Evolutionary conservation across 352 stramenopile genomes (phyloP).

Genomic region (Thraustochytrium striatum): DNA sequence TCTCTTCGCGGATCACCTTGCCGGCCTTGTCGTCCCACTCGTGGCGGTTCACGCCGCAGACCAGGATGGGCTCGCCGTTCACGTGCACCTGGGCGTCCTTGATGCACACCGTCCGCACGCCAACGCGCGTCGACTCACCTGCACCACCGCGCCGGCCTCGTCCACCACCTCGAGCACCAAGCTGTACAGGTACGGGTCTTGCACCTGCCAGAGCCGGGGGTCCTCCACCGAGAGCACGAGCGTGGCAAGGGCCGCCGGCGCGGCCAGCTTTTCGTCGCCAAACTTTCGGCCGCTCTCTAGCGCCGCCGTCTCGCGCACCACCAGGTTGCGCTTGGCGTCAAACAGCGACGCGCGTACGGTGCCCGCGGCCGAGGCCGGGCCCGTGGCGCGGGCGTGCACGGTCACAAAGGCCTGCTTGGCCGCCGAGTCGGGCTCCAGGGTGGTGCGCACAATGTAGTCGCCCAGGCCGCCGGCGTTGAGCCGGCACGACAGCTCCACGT

Average conservation of each 20-base stretch:
- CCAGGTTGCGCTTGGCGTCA: background rate
- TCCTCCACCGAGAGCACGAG: slow-evolving; percentile 10
- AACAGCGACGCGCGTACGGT: background rate
- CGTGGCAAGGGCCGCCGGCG: background rate
- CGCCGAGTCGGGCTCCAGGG: background rate
- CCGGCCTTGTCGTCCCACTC: slow-evolving; percentile 70
- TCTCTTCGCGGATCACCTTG: slow-evolving; percentile 66
- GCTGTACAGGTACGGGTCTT: slow-evolving; percentile 62
- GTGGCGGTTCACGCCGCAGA: slow-evolving; percentile 76
- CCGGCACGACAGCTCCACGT: slow-evolving; percentile 57
- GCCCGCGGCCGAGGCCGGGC: background rate
- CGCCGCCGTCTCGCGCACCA: background rate
- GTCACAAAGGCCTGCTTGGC: too few relatives aligned
- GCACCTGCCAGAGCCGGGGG: slow-evolving; percentile 58
- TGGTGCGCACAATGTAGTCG: slow-evolving; percentile 58
- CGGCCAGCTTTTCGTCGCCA: background rate
- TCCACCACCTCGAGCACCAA: slow-evolving; percentile 52
- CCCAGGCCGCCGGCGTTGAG: slow-evolving; percentile 53
- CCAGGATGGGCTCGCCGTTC: slow-evolving; percentile 67
- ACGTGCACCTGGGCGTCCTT: slow-evolving; percentile 59
- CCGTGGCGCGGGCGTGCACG: background rate
- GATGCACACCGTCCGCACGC: slow-evolving; percentile 69
- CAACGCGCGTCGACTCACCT: slow-evolving; percentile 65
- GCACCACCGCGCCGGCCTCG: background rate
- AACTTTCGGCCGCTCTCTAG: background rate